Conservation (phyloP, 345 rosid genomes). For the Citrus mangshanensis region DNA sequence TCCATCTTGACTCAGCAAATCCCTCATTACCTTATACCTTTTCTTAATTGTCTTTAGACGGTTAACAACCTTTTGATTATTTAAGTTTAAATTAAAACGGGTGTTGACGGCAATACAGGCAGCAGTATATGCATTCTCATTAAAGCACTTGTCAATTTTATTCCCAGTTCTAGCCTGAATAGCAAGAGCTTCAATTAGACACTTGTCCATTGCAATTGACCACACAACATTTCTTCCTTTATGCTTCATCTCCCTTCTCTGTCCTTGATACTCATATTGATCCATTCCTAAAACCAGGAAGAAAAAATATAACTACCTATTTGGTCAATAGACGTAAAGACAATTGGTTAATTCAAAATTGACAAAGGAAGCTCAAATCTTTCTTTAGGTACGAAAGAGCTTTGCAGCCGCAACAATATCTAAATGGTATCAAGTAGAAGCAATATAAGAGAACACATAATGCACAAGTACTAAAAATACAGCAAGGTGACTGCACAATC, state of each 20-base stretch:
- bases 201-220: conserved; percentile 89
- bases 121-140: conserved; percentile 75
- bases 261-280: conserved; percentile 51
- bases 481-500: neutral
- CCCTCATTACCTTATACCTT: conserved; percentile 73
- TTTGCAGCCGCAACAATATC: neutral
- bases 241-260: conserved; percentile 69
- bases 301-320: conserved; percentile 3
- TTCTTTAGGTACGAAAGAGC: neutral
- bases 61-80: conserved; percentile 77
- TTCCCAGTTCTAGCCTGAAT: conserved; percentile 79
- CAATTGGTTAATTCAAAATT: neutral
- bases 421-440: neutral
- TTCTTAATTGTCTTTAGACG: conserved; percentile 91
- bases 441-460: neutral
- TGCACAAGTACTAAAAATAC: neutral
- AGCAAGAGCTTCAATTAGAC: conserved; percentile 81
- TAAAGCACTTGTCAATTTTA: conserved; percentile 77
- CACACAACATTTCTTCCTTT: conserved; percentile 87
- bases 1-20: conserved; percentile 71
- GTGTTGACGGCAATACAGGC: conserved; percentile 73
- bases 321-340: neutral
- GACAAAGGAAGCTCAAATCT: neutral
- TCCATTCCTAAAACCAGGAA: conserved; percentile 53
- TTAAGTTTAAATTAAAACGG: conserved; percentile 64